Base-by-base conservation (phyloP, 31 red algal species). In the Asparagopsis taxiformis region DNA sequence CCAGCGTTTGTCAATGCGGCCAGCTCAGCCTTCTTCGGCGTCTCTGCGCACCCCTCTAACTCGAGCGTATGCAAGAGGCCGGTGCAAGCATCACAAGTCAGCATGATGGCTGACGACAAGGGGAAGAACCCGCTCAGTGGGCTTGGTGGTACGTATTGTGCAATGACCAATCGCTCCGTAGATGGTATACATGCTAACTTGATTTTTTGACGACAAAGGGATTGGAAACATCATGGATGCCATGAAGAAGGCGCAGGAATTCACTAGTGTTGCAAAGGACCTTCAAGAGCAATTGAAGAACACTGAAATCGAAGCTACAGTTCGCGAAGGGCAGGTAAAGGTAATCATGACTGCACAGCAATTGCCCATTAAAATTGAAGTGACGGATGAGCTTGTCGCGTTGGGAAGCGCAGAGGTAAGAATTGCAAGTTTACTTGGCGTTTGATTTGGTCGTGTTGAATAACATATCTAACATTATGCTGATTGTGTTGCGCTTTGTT, bases 201-300 rank as follows among this genome's bases (percentile, higher is more conserved):
- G 34, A 3, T 23, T 67, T 51, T 29, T 5, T 24, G 21, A 6
- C 3, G n/a, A 2, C 23, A 63, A 3, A 82, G 78, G 78, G 15
- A 23, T 97, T 25, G 93, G 87, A 11, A 86, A 91, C 51, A 82
- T 97, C 72, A 97, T 97, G 93, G 93, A 91, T 67, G 93, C 93
- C 20, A 88, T 97, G 86, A 97, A 97, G 63, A 97, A 91, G 68
- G 93, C 93, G 11, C 87, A 97, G 46, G 73, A 91, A 54, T 97
- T 97, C 46, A 84, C 93, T 3, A 65, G 84, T 31, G 71, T 74
- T 15, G 88, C 93, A 2, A 87, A 91, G 58, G 83, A 78, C 22
- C 48, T 97, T 51, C 93, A 97, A 33, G 93, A 97, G 31, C 87
- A 97, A 64, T 53, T 97, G 35, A 87, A 86, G 71, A 87, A 87